Percentiles rank a stretch among this genome's conserved stretches.
Conservation (phyloP, 148 eudicot species). For the Silene uniflora region DNA sequence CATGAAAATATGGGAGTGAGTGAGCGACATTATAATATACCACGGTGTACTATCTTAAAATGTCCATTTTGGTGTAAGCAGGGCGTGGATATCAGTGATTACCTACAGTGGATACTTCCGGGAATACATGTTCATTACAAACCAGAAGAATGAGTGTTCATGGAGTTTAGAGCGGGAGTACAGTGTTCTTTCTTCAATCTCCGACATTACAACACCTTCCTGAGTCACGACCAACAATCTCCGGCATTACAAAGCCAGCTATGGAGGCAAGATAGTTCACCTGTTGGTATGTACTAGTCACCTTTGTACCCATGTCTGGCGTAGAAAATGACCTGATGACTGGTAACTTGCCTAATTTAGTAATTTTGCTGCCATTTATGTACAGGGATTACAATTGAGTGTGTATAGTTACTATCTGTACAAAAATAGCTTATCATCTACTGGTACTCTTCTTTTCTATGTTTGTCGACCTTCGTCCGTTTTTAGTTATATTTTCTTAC, state of each 20-base stretch:
- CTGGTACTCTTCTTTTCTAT: not conserved
- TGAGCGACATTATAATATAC: too few relatives aligned
- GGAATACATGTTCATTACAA: conserved; percentile 55
- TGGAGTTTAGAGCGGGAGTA: conserved; percentile 78
- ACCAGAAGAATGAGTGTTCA: conserved; percentile 52
- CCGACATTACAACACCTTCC: conserved; percentile 10
- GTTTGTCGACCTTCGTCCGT: not conserved
- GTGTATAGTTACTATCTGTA: not conserved
- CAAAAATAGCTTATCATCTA: not conserved
- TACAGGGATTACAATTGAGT: not conserved
- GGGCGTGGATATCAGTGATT: conserved; percentile 64
- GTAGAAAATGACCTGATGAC: not conserved
- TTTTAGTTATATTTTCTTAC: not conserved
- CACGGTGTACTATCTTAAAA: not conserved
- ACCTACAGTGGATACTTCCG: conserved; percentile 63
- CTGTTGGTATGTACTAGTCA: not conserved
- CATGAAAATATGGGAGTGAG: too few relatives aligned
- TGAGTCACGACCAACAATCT: too few relatives aligned
- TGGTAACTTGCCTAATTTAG: not conserved
- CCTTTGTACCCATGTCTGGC: not conserved
- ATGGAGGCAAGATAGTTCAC: not conserved
- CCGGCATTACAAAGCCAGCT: not conserved
- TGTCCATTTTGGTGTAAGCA: conserved; percentile 24
- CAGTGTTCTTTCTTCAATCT: conserved; percentile 39
- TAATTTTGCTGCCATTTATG: not conserved